phyloP scores from a whole-genome alignment of 495 filamentous ascomycete genomes.

The Cetradonia linearis region DNA sequence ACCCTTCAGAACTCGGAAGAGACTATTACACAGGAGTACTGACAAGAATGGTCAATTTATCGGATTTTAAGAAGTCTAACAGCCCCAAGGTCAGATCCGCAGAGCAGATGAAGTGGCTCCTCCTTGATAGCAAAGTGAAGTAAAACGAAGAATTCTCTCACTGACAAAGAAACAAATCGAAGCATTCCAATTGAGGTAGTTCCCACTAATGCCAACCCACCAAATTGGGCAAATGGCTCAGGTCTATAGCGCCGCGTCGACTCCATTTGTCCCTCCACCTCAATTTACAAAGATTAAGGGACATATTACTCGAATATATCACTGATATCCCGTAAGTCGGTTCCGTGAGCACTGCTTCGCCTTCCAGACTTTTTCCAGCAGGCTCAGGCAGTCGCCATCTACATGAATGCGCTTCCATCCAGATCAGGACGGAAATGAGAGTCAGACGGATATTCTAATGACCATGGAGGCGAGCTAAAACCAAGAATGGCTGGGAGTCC shows the following conservation, averaged over 20 bases:
- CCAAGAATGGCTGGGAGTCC: no score
- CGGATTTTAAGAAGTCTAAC: conserved; percentile 15
- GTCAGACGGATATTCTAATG: no score
- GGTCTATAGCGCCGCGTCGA: background rate
- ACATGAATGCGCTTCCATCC: background rate
- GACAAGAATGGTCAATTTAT: conserved; percentile 15
- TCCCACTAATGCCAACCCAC: background rate
- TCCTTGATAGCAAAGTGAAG: conserved; percentile 10
- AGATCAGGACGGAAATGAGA: background rate
- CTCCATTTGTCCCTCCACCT: background rate
- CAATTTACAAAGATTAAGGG: background rate
- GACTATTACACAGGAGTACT: conserved; percentile 20
- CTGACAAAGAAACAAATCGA: background rate
- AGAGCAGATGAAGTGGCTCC: conserved; percentile 20
- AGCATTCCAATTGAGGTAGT: background rate
- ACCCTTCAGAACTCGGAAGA: conserved; percentile 11
- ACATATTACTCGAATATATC: background rate
- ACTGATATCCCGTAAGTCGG: background rate
- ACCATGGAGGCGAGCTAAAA: no score
- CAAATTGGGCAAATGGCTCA: background rate
- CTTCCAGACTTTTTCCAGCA: background rate
- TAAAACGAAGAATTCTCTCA: background rate
- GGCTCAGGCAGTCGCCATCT: background rate
- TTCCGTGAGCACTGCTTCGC: background rate
- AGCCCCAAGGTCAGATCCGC: conserved; percentile 14